These are phyloP conservation scores for Clonostachys chloroleuca DNA, from an alignment of 2,329 filamentous ascomycete species.

Conservation along the genomic window DNA sequence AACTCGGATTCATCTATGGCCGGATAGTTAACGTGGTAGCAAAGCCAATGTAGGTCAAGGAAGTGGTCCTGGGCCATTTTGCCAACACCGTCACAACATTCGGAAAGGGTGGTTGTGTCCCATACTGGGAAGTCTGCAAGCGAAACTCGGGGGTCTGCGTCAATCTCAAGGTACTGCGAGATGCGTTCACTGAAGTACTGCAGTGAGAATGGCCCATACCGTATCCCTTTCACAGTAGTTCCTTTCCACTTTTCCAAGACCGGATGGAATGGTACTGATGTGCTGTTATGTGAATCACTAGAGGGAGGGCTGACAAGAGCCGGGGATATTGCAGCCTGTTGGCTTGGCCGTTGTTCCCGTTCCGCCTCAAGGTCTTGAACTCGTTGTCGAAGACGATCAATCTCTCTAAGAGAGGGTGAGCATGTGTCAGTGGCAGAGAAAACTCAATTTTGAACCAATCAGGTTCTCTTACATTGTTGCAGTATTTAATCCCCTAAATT, in stretches of 20 bases:
- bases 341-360: background rate
- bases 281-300: background rate
- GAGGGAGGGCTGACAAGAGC: background rate
- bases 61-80: slow-evolving; percentile 1
- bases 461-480: slow-evolving; percentile 1
- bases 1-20: slow-evolving; percentile 1
- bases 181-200: background rate
- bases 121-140: background rate
- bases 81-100: background rate
- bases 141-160: background rate
- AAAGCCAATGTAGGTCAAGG: slow-evolving; percentile 1
- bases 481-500: background rate
- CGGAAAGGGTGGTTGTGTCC: background rate
- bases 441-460: background rate
- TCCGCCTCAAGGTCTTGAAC: background rate
- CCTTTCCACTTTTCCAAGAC: background rate
- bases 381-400: background rate
- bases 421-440: background rate
- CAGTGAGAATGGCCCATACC: background rate
- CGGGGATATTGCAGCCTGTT: no score
- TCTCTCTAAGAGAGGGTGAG: background rate
- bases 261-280: background rate
- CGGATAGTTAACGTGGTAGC: slow-evolving; percentile 1
- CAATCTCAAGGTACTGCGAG: background rate
- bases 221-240: background rate